Evolutionary conservation across 352 stramenopile genomes (phyloP).

Genomic region (Pythium folliculosum): DNA sequence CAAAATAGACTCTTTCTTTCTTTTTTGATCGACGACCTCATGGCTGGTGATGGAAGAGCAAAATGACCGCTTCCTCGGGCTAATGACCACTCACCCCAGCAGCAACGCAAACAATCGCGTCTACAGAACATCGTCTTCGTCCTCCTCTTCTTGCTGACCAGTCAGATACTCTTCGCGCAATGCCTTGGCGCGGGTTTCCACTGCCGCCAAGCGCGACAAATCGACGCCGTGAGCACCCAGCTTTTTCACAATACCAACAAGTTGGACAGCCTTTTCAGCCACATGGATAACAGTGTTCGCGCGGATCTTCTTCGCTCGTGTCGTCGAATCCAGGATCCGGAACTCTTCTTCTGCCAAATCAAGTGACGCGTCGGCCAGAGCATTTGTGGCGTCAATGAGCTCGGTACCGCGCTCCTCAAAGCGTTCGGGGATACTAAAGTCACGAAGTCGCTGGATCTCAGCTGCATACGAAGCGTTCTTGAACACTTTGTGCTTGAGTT

Average conservation of each 20-base stretch:
- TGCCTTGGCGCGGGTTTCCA: slow-evolving; percentile 46
- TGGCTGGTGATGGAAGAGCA: not conserved
- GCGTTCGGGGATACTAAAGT: slow-evolving; percentile 66
- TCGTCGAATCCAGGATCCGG: slow-evolving; percentile 57
- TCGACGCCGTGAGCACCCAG: slow-evolving; percentile 66
- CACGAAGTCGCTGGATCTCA: slow-evolving; percentile 57
- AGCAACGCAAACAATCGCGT: not conserved
- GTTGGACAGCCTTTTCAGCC: slow-evolving; percentile 69
- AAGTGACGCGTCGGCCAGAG: slow-evolving; percentile 68
- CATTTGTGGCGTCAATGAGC: slow-evolving; percentile 59
- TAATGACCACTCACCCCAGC: not conserved
- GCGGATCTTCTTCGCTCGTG: slow-evolving; percentile 80
- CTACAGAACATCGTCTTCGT: slow-evolving; percentile 88
- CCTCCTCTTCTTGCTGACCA: slow-evolving; percentile 71
- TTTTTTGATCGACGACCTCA: slow-evolving; percentile 1
- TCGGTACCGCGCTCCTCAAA: slow-evolving; percentile 68
- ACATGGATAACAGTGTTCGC: slow-evolving; percentile 67
- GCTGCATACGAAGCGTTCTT: slow-evolving; percentile 65
- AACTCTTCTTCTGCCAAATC: slow-evolving; percentile 84
- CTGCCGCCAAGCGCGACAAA: slow-evolving; percentile 37
- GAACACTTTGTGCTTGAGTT: slow-evolving; percentile 90
- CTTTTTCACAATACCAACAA: slow-evolving; percentile 87
- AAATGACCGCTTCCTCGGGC: not conserved
- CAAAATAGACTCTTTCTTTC: slow-evolving; percentile 26
- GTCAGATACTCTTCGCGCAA: slow-evolving; percentile 65